A percentile compares a stretch with the other conserved stretches of the same genome.
These are phyloP conservation scores for Aspergillus vadensis DNA, from an alignment of 2,329 filamentous ascomycete genomes.

Conservation along the genomic window DNA sequence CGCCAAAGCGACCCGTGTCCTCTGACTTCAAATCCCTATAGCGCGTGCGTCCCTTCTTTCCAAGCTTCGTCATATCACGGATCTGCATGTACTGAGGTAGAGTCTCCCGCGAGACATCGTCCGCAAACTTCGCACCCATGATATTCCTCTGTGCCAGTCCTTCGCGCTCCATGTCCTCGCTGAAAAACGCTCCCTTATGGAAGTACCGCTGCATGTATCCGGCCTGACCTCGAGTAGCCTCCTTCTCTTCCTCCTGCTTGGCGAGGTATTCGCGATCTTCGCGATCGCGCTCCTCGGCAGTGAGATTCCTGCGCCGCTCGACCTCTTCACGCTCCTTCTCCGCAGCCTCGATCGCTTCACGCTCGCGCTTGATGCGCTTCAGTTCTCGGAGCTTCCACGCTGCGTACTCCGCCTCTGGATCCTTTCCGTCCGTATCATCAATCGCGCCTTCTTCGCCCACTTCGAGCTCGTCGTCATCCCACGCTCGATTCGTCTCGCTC, in stretches of 20 bases:
- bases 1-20: conserved; percentile 84
- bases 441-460: conserved; percentile 71
- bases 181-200: conserved; percentile 95
- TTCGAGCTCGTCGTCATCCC: conserved; percentile 72
- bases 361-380: conserved; percentile 81
- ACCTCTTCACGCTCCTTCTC: conserved; percentile 87
- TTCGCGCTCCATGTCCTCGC: conserved; percentile 73
- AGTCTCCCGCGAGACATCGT: conserved; percentile 82
- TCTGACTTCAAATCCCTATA: conserved; percentile 87
- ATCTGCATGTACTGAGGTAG: conserved; percentile 91
- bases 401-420: conserved; percentile 84
- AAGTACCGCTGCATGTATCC: conserved; percentile 94
- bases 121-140: conserved; percentile 79
- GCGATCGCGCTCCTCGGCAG: conserved; percentile 77
- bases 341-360: conserved; percentile 77
- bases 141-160: conserved; percentile 79
- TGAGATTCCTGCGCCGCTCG: conserved; percentile 83
- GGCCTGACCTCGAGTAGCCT: conserved; percentile 76
- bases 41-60: conserved; percentile 85
- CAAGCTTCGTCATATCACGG: conserved; percentile 89
- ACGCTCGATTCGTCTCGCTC: conserved; percentile 76
- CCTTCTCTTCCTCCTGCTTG: conserved; percentile 74
- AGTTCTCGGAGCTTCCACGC: conserved; percentile 95
- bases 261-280: conserved; percentile 81
- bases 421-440: conserved; percentile 83